phyloP scores from a whole-genome alignment of 805 yeast species.

The Ogataea chonburiensis region DNA sequence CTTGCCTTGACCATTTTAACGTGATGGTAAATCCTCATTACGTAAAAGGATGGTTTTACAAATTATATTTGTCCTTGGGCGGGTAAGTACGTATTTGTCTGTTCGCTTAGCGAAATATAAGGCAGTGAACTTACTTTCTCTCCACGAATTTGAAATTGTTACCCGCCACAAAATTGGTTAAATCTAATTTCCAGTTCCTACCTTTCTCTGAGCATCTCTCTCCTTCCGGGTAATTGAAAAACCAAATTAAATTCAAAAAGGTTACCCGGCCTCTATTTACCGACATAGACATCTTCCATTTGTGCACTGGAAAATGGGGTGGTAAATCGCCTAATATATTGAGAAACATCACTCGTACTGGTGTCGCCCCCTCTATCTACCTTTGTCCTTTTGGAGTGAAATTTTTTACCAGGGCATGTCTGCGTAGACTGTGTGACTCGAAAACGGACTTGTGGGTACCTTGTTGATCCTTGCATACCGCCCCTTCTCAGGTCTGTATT shows the following conservation, averaged over 20 bases:
- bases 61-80: too few relatives aligned
- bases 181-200: background rate
- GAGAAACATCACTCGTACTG: background rate
- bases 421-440: background rate
- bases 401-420: background rate
- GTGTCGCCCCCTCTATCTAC: background rate
- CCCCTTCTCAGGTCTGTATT: background rate
- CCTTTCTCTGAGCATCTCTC: background rate
- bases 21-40: background rate
- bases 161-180: background rate
- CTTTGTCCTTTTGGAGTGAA: background rate
- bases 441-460: background rate
- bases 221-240: background rate
- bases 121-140: background rate
- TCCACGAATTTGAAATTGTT: background rate
- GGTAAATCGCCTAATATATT: conserved; percentile 9
- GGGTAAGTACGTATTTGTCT: too few relatives aligned
- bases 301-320: conserved; percentile 16
- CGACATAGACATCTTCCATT: conserved; percentile 18
- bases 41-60: too few relatives aligned
- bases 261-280: conserved; percentile 6
- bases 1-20: background rate
- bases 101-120: too few relatives aligned
- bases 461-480: background rate
- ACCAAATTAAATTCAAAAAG: background rate